Evolutionary conservation across 306 rosid genomes (phyloP), one percentile per base, ranked within the genome.

Genomic region (Rosa rugosa): DNA sequence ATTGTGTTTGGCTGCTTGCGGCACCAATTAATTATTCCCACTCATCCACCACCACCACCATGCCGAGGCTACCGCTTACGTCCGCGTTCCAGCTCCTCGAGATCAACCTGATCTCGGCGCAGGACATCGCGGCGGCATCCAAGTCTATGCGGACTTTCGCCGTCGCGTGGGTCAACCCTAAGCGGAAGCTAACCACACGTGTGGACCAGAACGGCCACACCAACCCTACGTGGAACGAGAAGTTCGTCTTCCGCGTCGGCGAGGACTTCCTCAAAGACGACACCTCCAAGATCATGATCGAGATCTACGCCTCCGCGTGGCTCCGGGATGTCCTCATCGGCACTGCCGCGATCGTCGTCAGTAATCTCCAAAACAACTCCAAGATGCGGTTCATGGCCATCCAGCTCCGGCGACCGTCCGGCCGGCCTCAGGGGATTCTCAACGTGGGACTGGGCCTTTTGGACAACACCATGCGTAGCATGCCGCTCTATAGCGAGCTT

Each of bases 151-250:
- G 82, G 4, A 85, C 97, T 18, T 95, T 90, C 51, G 93, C 94
- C 18, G 96, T 93, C 4, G 90, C 87, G 0, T 95, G 98, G 97
- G 38, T 95, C 0, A 65, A 87, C 36, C 91, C 94, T 0, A 75
- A 88, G 8, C 88, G 93, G 3, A 95, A 87, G 77, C 44, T 92
- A 6, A 50, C 80, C 4, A 89, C 97, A 2, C 84, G 87, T 2
- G 80, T 88, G 5, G 96, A 91, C 57, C 71, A 76, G 13, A 77
- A 62, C 1, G 97, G 97, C 14, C 79, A 86, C 59, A 88, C 83
- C 20, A 82, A 75, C 71, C 98, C 99, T 0, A 85, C 84, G 0
- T 95, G 98, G 99, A 90, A 92, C 79, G 94, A 95, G 73, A 92
- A 90, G 53, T 90, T 95, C 62, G 91, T 93, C 13, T 95, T 92